Evolutionary conservation across 768 basidiomycete genomes (phyloP).

Genomic region (Chlorophyllum brunneum): DNA sequence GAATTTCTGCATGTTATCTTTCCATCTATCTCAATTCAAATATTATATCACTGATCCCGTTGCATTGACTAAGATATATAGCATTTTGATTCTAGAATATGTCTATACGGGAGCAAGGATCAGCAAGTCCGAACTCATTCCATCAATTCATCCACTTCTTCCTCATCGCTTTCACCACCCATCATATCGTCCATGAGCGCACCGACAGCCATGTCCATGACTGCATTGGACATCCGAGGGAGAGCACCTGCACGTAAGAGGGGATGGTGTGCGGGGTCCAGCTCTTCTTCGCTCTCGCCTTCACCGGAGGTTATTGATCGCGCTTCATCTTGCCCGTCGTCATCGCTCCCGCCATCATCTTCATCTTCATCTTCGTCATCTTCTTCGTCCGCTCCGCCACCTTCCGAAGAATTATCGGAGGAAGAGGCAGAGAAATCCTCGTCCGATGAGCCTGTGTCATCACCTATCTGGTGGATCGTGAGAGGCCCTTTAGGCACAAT

Average conservation of each 20-base stretch:
- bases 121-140: constrained; percentile 20
- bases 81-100: no score
- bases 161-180: constrained; percentile 31
- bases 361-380: constrained; percentile 28
- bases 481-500: constrained; percentile 21
- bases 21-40: no score
- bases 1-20: background rate
- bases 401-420: constrained; percentile 25
- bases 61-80: no score
- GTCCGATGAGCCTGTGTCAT: constrained; percentile 40
- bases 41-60: no score
- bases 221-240: constrained; percentile 64
- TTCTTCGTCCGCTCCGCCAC: constrained; percentile 19
- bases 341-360: constrained; percentile 20
- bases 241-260: constrained; percentile 62
- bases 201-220: constrained; percentile 60
- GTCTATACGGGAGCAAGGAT: no score
- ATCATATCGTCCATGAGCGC: constrained; percentile 55
- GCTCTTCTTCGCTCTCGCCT: constrained; percentile 34
- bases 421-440: constrained; percentile 39
- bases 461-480: constrained; percentile 25
- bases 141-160: constrained; percentile 50
- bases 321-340: constrained; percentile 12
- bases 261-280: constrained; percentile 57
- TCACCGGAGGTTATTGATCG: constrained; percentile 24